Percentiles rank a stretch among this genome's conserved stretches.
Evolutionary conservation across 1,284 basidiomycete genomes (phyloP).

Genomic region (Entoloma clypeatum): DNA sequence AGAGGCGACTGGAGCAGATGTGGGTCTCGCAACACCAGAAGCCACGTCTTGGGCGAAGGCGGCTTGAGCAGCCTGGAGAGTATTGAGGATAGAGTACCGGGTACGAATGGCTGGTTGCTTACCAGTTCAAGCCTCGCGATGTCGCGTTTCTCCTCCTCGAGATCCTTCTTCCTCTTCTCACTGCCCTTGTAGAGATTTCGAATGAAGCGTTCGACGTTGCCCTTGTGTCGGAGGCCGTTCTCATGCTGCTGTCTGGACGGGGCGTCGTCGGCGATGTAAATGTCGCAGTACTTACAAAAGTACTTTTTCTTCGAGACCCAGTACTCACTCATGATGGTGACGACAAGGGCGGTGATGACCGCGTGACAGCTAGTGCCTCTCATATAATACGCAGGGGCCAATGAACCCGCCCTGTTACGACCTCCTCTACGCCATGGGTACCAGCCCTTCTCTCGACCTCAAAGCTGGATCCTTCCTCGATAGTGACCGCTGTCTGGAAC

Average conservation of each 20-base stretch:
- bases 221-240: conserved; percentile 90
- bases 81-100: conserved; percentile 7
- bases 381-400: conserved; percentile 1
- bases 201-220: conserved; percentile 90
- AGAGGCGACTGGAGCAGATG: conserved; percentile 34
- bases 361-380: not conserved
- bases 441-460: too few species aligned
- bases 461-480: too few species aligned
- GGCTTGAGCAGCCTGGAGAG: conserved; percentile 61
- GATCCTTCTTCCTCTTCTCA: conserved; percentile 83
- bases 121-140: conserved; percentile 86
- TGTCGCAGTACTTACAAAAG: conserved; percentile 86
- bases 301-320: conserved; percentile 86
- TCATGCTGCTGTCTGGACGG: conserved; percentile 94
- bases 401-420: too few species aligned
- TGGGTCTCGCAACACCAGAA: conserved; percentile 55
- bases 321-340: conserved; percentile 68
- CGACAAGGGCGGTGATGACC: not conserved
- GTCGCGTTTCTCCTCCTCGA: conserved; percentile 81
- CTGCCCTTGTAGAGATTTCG: conserved; percentile 91
- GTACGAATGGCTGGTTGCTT: conserved; percentile 23
- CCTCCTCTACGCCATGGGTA: too few species aligned
- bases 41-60: conserved; percentile 73
- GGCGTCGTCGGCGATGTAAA: conserved; percentile 89
- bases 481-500: too few species aligned